Evolutionary conservation across 176 grass and related monocot genomes (phyloP).

Genomic region (Ananas comosus): DNA sequence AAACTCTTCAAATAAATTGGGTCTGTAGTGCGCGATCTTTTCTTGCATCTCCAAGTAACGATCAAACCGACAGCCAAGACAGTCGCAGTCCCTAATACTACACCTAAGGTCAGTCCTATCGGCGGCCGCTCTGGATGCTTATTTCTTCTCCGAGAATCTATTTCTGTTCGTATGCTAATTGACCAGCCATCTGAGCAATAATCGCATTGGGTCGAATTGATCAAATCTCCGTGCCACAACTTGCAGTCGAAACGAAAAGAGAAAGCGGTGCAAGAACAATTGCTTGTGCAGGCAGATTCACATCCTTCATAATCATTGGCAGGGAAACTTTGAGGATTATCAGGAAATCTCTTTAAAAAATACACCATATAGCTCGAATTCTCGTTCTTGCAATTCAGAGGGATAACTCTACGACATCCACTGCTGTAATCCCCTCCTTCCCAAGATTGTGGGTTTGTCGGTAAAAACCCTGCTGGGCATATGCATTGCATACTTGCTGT

Average conservation of each 20-base stretch:
- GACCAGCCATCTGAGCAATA: neutral
- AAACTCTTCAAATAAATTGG: neutral
- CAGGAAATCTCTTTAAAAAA: conserved; percentile 30
- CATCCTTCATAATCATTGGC: conserved; percentile 18
- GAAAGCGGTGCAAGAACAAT: conserved; percentile 32
- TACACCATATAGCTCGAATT: neutral
- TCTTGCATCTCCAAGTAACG: too few relatives aligned
- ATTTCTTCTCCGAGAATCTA: too few relatives aligned
- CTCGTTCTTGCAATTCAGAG: conserved; percentile 8
- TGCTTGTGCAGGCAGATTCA: conserved; percentile 30
- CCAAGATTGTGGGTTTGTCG: conserved; percentile 17
- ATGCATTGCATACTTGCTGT: conserved; percentile 16
- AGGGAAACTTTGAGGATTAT: neutral
- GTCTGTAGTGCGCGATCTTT: neutral
- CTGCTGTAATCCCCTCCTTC: conserved; percentile 13
- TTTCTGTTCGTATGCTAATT: too few relatives aligned
- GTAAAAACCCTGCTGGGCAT: conserved; percentile 11
- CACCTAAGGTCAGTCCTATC: too few relatives aligned
- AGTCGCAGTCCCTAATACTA: too few relatives aligned
- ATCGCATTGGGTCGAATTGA: conserved; percentile 7
- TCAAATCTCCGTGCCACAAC: conserved; percentile 22
- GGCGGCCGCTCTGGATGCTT: too few relatives aligned
- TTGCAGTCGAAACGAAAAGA: conserved; percentile 7
- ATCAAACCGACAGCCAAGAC: too few relatives aligned
- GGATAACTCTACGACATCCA: conserved; percentile 28